phyloP scores from a whole-genome alignment of 768 basidiomycete genomes.

The Boletellus ananiceps region DNA sequence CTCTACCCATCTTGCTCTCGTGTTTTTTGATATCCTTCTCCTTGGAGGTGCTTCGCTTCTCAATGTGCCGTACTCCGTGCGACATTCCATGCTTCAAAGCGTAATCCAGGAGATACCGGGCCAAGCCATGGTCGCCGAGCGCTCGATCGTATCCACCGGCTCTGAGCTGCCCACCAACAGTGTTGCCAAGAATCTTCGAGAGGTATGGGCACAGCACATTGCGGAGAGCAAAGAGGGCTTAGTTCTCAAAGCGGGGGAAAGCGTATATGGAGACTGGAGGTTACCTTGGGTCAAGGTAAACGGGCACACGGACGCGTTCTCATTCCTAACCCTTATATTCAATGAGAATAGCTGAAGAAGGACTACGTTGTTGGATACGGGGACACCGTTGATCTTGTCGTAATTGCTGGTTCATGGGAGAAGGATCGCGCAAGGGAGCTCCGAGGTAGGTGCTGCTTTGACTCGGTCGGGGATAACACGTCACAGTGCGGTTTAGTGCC shows the following conservation, averaged over 20 bases:
- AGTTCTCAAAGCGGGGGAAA: conserved; percentile 71
- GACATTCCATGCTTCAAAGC: conserved; percentile 59
- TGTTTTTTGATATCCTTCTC: conserved; percentile 84
- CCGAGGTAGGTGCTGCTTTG: conserved; percentile 45
- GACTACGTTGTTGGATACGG: conserved; percentile 87
- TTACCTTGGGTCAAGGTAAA: conserved; percentile 77
- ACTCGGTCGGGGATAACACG: background rate
- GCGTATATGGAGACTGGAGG: conserved; percentile 58
- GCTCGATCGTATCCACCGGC: conserved; percentile 38
- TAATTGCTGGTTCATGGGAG: conserved; percentile 79
- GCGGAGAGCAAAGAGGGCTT: conserved; percentile 61
- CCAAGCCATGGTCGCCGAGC: conserved; percentile 58
- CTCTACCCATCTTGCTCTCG: conserved; percentile 63
- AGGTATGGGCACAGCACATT: conserved; percentile 48
- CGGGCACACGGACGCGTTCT: conserved; percentile 6
- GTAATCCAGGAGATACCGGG: conserved; percentile 52
- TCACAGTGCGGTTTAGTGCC: conserved; percentile 44
- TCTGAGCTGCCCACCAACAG: conserved; percentile 5
- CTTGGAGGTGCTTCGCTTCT: conserved; percentile 60
- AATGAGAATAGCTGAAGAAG: conserved; percentile 51
- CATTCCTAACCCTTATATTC: conserved; percentile 1
- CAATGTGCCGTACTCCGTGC: conserved; percentile 48
- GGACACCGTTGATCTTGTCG: conserved; percentile 72
- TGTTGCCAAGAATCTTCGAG: conserved; percentile 31
- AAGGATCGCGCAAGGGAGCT: conserved; percentile 72